Percentiles rank a stretch among this genome's conserved stretches.
These are phyloP conservation scores for Fusarium anguioides DNA, from an alignment of 2,329 filamentous ascomycete genomes.

Conservation along the genomic window DNA sequence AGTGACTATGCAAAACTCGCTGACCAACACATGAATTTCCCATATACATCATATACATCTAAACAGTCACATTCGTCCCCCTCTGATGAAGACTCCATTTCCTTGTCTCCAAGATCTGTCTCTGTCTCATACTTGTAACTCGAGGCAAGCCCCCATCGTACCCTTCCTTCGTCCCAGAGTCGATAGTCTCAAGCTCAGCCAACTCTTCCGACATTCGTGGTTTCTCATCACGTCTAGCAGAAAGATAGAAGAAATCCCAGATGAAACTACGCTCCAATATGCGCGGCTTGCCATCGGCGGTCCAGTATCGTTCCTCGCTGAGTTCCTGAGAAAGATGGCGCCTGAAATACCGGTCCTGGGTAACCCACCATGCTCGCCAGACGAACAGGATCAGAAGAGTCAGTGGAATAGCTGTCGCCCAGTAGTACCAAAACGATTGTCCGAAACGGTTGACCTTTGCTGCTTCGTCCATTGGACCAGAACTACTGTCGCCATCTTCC, in stretches of 20 bases:
- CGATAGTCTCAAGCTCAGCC: conserved; percentile 34
- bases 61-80: conserved; percentile 16
- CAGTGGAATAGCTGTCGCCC: conserved; percentile 57
- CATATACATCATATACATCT: neutral
- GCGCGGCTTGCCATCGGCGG: conserved; percentile 56
- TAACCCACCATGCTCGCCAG: conserved; percentile 62
- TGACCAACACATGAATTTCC: neutral
- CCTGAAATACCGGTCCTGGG: conserved; percentile 59
- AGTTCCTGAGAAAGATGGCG: conserved; percentile 58
- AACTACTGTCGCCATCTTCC: conserved; percentile 37
- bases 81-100: conserved; percentile 41
- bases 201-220: conserved; percentile 24
- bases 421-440: conserved; percentile 59
- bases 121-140: conserved; percentile 33
- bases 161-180: conserved; percentile 32
- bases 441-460: conserved; percentile 48
- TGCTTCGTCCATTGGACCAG: conserved; percentile 1
- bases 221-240: conserved; percentile 50
- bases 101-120: conserved; percentile 40
- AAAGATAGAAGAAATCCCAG: conserved; percentile 58
- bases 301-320: conserved; percentile 62
- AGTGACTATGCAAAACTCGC: neutral
- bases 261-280: conserved; percentile 56
- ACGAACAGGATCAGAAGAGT: conserved; percentile 55
- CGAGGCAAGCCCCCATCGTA: conserved; percentile 1